Conservation (phyloP, 1,284 basidiomycete species). For the Sanghuangporus weigelae region DNA sequence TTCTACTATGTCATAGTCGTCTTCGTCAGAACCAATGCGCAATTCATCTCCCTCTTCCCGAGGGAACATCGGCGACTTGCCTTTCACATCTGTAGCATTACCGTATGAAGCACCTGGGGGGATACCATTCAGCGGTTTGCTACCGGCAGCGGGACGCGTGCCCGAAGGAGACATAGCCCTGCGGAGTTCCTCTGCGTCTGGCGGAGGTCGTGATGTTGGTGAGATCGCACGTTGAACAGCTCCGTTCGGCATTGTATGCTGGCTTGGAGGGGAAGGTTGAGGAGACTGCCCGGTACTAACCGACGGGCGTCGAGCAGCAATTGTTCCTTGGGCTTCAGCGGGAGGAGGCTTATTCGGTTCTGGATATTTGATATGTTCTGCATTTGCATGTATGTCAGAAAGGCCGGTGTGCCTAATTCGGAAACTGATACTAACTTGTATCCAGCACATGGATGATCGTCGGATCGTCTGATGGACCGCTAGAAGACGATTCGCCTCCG, state of each 20-base stretch:
- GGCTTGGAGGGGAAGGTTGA: conserved; percentile 18
- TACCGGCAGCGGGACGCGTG: conserved; percentile 28
- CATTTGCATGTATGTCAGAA: conserved; percentile 3
- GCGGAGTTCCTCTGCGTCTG: conserved; percentile 51
- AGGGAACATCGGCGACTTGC: conserved; percentile 54
- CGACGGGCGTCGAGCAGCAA: conserved; percentile 36
- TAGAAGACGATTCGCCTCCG: conserved; percentile 88
- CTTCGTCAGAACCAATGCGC: conserved; percentile 44
- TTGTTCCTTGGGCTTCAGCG: conserved; percentile 31
- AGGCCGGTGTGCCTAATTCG: conserved; percentile 9
- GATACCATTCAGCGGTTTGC: conserved; percentile 42
- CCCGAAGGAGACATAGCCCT: conserved; percentile 61
- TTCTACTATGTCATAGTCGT: conserved; percentile 41
- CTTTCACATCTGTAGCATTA: conserved; percentile 34
- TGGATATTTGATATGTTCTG: conserved; percentile 95
- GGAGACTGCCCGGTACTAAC: conserved; percentile 25
- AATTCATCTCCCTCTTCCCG: conserved; percentile 62
- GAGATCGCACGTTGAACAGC: conserved; percentile 45
- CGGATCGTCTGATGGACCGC: conserved; percentile 75
- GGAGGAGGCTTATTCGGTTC: conserved; percentile 51
- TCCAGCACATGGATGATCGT: conserved; percentile 85
- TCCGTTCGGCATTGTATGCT: conserved; percentile 28
- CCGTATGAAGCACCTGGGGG: conserved; percentile 26
- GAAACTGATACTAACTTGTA: conserved; percentile 61
- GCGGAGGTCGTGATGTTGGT: conserved; percentile 37